These are phyloP conservation scores for Biscogniauxia mediterranea DNA, from an alignment of 2,329 filamentous ascomycete species.

Conservation along the genomic window DNA sequence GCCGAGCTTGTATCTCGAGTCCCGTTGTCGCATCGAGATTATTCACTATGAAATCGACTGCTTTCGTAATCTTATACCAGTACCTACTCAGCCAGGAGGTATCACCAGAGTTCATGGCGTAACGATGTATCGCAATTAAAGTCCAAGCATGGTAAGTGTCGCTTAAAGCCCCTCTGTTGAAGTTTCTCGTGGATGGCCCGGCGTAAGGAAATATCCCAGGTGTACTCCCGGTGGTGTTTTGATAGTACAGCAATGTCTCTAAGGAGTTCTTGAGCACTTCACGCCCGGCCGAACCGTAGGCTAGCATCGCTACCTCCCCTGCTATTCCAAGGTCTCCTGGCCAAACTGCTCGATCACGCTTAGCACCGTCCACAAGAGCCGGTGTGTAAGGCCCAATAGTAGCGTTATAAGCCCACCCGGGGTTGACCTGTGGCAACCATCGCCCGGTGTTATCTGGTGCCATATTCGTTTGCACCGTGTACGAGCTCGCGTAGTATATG, in stretches of 20 bases:
- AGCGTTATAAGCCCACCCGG: slow-evolving; percentile 38
- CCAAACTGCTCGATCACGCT: slow-evolving; percentile 56
- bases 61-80: slow-evolving; percentile 42
- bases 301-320: slow-evolving; percentile 48
- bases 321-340: slow-evolving; percentile 57
- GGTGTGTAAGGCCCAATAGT: slow-evolving; percentile 32
- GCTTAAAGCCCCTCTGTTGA: slow-evolving; percentile 17
- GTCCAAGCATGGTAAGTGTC: slow-evolving; percentile 41
- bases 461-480: slow-evolving; percentile 34
- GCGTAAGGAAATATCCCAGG: slow-evolving; percentile 22
- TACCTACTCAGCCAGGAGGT: slow-evolving; percentile 39
- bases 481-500: slow-evolving; percentile 44
- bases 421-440: slow-evolving; percentile 36
- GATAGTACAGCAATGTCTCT: slow-evolving; percentile 40
- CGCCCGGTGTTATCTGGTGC: slow-evolving; percentile 33
- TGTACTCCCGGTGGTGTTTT: slow-evolving; percentile 24
- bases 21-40: slow-evolving; percentile 14
- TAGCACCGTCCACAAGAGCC: slow-evolving; percentile 49
- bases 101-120: slow-evolving; percentile 47
- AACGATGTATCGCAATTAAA: slow-evolving; percentile 51
- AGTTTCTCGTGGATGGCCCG: slow-evolving; percentile 22
- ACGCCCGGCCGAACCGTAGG: slow-evolving; percentile 45
- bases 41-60: slow-evolving; percentile 20
- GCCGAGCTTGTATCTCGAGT: slow-evolving; percentile 15
- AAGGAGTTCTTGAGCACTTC: slow-evolving; percentile 47